phyloP scores from a whole-genome alignment of 2,329 filamentous ascomycete genomes.

The Arthroderma sp. region DNA sequence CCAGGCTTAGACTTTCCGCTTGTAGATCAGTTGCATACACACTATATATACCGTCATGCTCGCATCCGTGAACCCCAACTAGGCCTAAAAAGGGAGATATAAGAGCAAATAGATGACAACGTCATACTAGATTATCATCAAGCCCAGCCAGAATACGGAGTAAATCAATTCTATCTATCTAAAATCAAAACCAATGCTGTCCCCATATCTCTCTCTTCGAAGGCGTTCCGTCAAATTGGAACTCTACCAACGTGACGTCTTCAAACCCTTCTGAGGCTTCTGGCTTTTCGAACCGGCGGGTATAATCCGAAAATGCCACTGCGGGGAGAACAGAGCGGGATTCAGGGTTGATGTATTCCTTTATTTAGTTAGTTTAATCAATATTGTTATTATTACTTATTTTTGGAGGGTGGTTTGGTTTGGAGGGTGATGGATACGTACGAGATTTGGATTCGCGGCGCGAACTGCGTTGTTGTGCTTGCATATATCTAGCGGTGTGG shows the following conservation, averaged over 20 bases:
- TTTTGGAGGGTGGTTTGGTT: background rate
- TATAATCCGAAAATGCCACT: slow-evolving; percentile 67
- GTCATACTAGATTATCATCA: too few relatives aligned
- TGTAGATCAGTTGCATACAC: too few relatives aligned
- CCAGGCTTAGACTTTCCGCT: too few relatives aligned
- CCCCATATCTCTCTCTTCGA: slow-evolving; percentile 60
- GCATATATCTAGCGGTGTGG: slow-evolving; percentile 52
- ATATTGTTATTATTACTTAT: too few relatives aligned
- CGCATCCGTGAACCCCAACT: too few relatives aligned
- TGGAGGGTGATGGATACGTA: slow-evolving; percentile 15
- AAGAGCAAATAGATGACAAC: too few relatives aligned
- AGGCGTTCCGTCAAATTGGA: slow-evolving; percentile 57
- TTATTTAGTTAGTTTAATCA: background rate
- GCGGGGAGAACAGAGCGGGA: slow-evolving; percentile 58
- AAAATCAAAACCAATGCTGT: slow-evolving; percentile 56
- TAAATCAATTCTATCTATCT: background rate
- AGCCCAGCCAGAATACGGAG: too few relatives aligned
- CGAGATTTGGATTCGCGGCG: slow-evolving; percentile 41
- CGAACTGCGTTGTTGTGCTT: slow-evolving; percentile 83
- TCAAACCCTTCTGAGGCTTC: slow-evolving; percentile 65
- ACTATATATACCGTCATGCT: too few relatives aligned
- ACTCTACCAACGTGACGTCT: slow-evolving; percentile 63
- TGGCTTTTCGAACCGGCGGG: slow-evolving; percentile 59
- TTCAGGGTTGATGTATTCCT: slow-evolving; percentile 63
- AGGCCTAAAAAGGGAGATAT: too few relatives aligned